phyloP scores from a whole-genome alignment of 2,329 filamentous ascomycete species.

The Aspergillus sp. region DNA sequence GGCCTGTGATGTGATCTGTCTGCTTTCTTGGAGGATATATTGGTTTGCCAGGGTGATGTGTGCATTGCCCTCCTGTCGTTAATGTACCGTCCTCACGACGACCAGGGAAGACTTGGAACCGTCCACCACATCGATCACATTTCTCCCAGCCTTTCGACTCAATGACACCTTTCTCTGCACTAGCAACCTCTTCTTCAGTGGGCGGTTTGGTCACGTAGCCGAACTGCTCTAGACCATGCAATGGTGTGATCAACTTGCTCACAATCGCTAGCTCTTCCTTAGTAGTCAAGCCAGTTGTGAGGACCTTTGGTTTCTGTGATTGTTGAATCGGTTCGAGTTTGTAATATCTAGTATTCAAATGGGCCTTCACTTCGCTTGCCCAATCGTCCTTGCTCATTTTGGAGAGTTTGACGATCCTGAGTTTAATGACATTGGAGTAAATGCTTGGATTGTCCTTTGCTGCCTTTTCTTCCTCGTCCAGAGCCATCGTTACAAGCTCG shows the following conservation, averaged over 20 bases:
- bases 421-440: slow-evolving; percentile 81
- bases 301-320: slow-evolving; percentile 44
- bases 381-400: slow-evolving; percentile 70
- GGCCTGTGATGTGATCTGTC: slow-evolving; percentile 53
- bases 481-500: slow-evolving; percentile 41
- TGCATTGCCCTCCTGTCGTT: slow-evolving; percentile 73
- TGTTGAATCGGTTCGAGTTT: slow-evolving; percentile 20
- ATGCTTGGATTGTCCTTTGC: slow-evolving; percentile 64
- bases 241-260: slow-evolving; percentile 58
- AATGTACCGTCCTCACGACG: slow-evolving; percentile 70
- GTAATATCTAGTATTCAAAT: slow-evolving; percentile 34
- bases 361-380: slow-evolving; percentile 56
- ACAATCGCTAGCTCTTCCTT: slow-evolving; percentile 66
- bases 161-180: slow-evolving; percentile 60
- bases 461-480: slow-evolving; percentile 68
- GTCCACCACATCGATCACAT: slow-evolving; percentile 78
- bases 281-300: slow-evolving; percentile 66
- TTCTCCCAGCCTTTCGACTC: slow-evolving; percentile 73
- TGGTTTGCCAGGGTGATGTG: slow-evolving; percentile 71
- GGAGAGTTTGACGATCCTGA: slow-evolving; percentile 69
- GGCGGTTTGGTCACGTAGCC: slow-evolving; percentile 74
- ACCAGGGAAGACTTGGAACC: slow-evolving; percentile 90
- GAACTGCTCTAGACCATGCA: slow-evolving; percentile 58
- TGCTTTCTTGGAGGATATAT: slow-evolving; percentile 54
- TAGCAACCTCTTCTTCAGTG: slow-evolving; percentile 59